A percentile compares a stretch with the other conserved stretches of the same genome.
These are phyloP conservation scores for Komagataella pseudopastoris DNA, from an alignment of 805 yeast genomes.

Conservation along the genomic window DNA sequence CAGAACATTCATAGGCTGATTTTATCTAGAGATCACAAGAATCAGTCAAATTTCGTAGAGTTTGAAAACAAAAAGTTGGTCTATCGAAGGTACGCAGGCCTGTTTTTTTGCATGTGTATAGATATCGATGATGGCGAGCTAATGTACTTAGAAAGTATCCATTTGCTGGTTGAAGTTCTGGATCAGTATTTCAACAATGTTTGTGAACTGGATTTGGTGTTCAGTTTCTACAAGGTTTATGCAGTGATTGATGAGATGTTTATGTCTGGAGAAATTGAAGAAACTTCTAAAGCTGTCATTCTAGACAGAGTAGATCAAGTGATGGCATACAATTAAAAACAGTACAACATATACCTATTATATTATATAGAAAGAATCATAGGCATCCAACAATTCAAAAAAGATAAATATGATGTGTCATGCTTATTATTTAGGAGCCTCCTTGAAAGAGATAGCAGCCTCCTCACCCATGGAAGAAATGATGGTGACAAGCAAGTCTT, in stretches of 20 bases:
- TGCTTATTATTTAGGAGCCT: constrained; percentile 64
- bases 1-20: constrained; percentile 67
- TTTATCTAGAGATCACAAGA: constrained; percentile 70
- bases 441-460: constrained; percentile 97
- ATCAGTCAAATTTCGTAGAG: constrained; percentile 34
- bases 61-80: constrained; percentile 57
- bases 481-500: constrained; percentile 93
- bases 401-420: not conserved
- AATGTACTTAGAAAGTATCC: constrained; percentile 71
- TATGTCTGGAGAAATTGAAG: constrained; percentile 83
- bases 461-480: constrained; percentile 99
- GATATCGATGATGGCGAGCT: constrained; percentile 76
- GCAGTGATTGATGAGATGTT: constrained; percentile 77
- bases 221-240: constrained; percentile 79
- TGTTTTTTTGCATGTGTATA: constrained; percentile 75
- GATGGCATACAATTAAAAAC: not conserved
- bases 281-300: constrained; percentile 59
- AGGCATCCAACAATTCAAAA: not conserved
- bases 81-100: constrained; percentile 83
- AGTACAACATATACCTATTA: not conserved
- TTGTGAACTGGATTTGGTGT: constrained; percentile 87
- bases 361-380: not conserved
- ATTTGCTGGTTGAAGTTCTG: constrained; percentile 76
- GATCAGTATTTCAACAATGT: constrained; percentile 83
- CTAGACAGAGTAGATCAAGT: constrained; percentile 29